phyloP scores from a whole-genome alignment of 306 rosid genomes.

The Gastrolobium bilobum region DNA sequence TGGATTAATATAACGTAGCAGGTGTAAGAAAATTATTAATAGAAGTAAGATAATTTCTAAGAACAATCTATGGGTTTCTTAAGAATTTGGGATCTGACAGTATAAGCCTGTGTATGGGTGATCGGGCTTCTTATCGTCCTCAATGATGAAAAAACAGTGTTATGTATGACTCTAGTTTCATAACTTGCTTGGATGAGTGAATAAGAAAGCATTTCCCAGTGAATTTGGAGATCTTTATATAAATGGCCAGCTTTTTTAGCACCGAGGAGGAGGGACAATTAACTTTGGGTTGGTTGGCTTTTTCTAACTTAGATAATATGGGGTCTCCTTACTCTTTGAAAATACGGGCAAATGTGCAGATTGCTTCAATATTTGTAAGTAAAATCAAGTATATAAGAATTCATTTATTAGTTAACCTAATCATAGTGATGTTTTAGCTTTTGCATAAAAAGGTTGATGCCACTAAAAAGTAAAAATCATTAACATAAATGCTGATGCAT shows the following conservation, averaged over 20 bases:
- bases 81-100: too few relatives aligned
- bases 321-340: not conserved
- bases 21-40: too few relatives aligned
- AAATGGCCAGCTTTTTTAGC: not conserved
- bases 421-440: not conserved
- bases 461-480: not conserved
- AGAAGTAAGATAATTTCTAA: too few relatives aligned
- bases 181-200: not conserved
- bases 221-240: not conserved
- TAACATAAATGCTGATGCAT: not conserved
- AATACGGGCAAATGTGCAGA: not conserved
- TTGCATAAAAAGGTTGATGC: not conserved
- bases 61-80: too few relatives aligned
- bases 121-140: too few relatives aligned
- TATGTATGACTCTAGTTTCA: not conserved
- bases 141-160: not conserved
- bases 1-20: too few relatives aligned
- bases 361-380: not conserved
- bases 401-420: not conserved
- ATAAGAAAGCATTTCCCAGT: not conserved
- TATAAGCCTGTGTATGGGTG: too few relatives aligned
- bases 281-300: not conserved
- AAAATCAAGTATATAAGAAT: not conserved
- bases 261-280: not conserved
- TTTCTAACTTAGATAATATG: constrained; percentile 8